phyloP scores from a whole-genome alignment of 768 basidiomycete species.

The Wakefieldia striispora region DNA sequence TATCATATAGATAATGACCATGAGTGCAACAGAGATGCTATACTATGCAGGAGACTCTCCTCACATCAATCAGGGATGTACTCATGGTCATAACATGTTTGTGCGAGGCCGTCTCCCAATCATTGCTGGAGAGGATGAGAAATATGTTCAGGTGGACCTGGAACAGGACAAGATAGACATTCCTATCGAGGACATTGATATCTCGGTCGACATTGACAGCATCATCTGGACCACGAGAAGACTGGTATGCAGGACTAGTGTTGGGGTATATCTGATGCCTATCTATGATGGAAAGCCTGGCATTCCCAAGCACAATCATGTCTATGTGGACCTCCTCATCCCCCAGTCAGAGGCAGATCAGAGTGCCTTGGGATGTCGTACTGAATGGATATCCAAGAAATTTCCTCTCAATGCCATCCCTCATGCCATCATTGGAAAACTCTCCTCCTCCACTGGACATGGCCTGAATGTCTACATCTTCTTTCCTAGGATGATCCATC shows the following conservation, averaged over 20 bases:
- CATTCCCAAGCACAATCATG: conserved; percentile 11
- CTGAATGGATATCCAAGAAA: conserved; percentile 8
- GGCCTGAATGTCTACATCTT: background rate
- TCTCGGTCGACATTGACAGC: conserved; percentile 6
- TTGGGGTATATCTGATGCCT: background rate
- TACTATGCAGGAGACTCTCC: background rate
- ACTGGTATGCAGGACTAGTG: background rate
- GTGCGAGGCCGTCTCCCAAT: background rate
- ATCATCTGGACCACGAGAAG: conserved; percentile 1
- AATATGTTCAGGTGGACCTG: background rate
- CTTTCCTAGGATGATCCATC: conserved; percentile 14
- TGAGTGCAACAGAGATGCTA: too few relatives aligned
- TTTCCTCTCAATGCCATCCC: conserved; percentile 7
- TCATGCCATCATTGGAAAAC: conserved; percentile 1
- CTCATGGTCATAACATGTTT: background rate
- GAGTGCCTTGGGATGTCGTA: background rate
- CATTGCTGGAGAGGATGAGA: background rate
- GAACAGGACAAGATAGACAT: background rate
- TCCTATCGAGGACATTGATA: background rate
- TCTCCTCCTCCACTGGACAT: background rate
- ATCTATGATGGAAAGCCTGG: background rate
- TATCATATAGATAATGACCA: too few relatives aligned
- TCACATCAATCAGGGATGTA: background rate
- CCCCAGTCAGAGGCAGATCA: conserved; percentile 7
- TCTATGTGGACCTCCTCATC: conserved; percentile 9